Conservation (phyloP, 108 stramenopile genomes). For the Craspedostauros australis region DNA sequence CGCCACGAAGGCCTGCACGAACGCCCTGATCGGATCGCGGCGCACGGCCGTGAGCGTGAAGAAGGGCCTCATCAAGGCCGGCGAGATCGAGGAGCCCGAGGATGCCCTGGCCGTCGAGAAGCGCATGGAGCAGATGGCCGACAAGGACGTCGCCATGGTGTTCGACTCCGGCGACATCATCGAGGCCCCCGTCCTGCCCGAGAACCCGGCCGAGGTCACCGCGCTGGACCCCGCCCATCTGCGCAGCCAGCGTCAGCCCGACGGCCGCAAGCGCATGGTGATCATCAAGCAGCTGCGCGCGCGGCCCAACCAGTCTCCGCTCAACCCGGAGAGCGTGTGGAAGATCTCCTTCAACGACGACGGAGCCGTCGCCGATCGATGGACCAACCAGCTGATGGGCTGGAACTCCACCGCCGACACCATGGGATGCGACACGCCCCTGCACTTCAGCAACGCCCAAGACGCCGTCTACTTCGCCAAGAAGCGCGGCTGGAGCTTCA, state of each 20-base stretch:
- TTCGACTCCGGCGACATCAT: constrained; percentile 23
- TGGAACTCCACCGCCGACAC: constrained; percentile 92
- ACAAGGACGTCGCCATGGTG: constrained; percentile 27
- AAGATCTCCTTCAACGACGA: constrained; percentile 72
- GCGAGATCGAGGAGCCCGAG: constrained; percentile 28
- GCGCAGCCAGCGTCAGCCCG: constrained; percentile 35
- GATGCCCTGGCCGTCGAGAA: constrained; percentile 29
- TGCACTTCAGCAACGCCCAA: constrained; percentile 78
- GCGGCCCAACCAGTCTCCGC: constrained; percentile 49
- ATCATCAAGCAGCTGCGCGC: constrained; percentile 67
- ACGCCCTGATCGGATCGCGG: too few relatives aligned
- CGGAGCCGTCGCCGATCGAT: constrained; percentile 61
- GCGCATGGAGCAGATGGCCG: constrained; percentile 24
- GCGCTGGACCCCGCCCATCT: constrained; percentile 70
- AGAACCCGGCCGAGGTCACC: constrained; percentile 62
- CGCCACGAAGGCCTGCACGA: too few relatives aligned
- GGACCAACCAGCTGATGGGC: constrained; percentile 95
- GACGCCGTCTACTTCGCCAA: constrained; percentile 89
- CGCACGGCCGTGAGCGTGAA: constrained; percentile 16
- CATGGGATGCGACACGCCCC: constrained; percentile 67
- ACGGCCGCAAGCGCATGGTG: constrained; percentile 59
- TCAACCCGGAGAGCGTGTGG: constrained; percentile 57
- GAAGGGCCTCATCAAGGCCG: constrained; percentile 34
- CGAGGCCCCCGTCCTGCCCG: constrained; percentile 60
- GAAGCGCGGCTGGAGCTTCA: constrained; percentile 89